Conservation (phyloP, 2,329 filamentous ascomycete species). For the Cryphonectria japonica region DNA sequence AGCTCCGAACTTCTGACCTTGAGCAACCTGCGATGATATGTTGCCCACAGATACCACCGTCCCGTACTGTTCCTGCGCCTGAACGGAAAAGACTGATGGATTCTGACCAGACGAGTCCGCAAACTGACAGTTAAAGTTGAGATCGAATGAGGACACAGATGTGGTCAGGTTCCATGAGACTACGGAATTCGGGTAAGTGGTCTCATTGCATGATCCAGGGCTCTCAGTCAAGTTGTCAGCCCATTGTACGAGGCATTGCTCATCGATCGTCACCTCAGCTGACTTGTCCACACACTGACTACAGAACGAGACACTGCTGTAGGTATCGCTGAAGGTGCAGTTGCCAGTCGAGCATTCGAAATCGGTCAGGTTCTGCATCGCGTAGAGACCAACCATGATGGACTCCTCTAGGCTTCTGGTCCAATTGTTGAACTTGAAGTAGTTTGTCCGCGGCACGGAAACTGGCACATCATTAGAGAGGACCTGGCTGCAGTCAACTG, state of each 20-base stretch:
- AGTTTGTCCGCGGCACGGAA: conserved; percentile 15
- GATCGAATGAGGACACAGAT: neutral
- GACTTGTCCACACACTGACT: conserved; percentile 12
- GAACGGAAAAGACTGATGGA: neutral
- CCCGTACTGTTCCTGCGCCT: neutral
- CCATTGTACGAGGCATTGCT: neutral
- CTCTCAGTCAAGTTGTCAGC: neutral
- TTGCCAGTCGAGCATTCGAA: conserved; percentile 15
- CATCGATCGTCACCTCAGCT: neutral
- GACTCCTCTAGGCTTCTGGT: neutral
- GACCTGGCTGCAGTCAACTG: neutral
- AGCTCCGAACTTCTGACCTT: neutral
- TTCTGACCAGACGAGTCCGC: neutral
- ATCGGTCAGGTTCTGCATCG: neutral
- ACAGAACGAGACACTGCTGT: conserved; percentile 10
- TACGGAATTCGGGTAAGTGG: neutral
- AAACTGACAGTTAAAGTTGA: neutral
- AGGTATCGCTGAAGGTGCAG: conserved; percentile 15
- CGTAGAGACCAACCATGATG: neutral
- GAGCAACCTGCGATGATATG: neutral
- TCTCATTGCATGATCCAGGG: too few relatives aligned
- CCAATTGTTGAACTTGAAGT: neutral
- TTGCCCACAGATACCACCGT: neutral
- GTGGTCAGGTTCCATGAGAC: conserved; percentile 4
- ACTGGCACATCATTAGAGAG: neutral